phyloP scores from a whole-genome alignment of 75 land plant genomes.

The Pinus taeda region DNA sequence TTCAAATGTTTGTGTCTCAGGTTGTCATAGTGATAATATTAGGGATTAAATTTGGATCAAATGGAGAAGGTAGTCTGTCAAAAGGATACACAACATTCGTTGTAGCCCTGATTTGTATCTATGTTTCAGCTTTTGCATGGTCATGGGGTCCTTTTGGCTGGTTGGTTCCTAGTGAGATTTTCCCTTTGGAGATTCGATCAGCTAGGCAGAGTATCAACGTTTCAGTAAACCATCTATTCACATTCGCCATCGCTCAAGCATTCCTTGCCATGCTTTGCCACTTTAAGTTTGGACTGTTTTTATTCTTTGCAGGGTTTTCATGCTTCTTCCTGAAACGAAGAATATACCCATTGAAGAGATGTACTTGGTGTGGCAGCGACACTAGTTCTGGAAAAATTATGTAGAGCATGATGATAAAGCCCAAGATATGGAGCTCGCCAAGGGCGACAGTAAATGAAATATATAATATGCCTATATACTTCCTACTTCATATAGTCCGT shows the following conservation, averaged over 20 bases:
- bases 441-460: too few relatives aligned
- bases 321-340: constrained; percentile 60
- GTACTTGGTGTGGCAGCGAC: constrained; percentile 38
- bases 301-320: constrained; percentile 55
- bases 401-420: too few relatives aligned
- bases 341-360: constrained; percentile 58
- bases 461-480: too few relatives aligned
- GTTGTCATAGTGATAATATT: too few relatives aligned
- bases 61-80: constrained; percentile 9
- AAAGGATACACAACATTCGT: constrained; percentile 18
- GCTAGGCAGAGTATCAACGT: constrained; percentile 59
- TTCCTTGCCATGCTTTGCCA: constrained; percentile 51
- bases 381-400: constrained; percentile 46
- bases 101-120: constrained; percentile 38
- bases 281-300: constrained; percentile 48
- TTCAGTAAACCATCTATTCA: constrained; percentile 46
- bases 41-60: too few relatives aligned
- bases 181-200: constrained; percentile 50
- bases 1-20: constrained; percentile 32
- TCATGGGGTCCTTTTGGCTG: constrained; percentile 60
- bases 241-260: constrained; percentile 47
- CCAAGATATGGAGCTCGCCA: too few relatives aligned
- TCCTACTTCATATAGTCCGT: too few relatives aligned
- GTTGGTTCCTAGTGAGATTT: constrained; percentile 56
- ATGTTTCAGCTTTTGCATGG: constrained; percentile 49